Evolutionary conservation across 2,329 filamentous ascomycete genomes (phyloP).

Genomic region (Colletotrichum truncatum): DNA sequence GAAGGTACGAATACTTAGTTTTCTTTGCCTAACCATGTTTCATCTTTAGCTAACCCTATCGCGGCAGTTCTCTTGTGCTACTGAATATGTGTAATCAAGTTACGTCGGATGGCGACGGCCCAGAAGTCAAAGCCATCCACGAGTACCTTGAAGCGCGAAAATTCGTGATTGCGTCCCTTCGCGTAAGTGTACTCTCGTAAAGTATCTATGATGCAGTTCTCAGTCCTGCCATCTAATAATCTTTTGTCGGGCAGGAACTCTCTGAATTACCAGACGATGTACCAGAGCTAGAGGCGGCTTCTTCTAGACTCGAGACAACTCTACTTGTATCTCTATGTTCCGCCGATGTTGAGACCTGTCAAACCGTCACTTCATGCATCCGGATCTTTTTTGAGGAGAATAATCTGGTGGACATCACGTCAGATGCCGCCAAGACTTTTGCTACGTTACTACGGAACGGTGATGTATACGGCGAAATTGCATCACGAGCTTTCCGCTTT

Average conservation of each 20-base stretch:
- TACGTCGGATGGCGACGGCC: conserved; percentile 50
- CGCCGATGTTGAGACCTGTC: conserved; percentile 71
- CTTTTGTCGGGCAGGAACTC: conserved; percentile 54
- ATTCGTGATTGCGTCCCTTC: conserved; percentile 59
- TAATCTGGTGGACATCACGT: conserved; percentile 59
- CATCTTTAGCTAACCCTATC: conserved; percentile 33
- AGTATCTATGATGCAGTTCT: no score
- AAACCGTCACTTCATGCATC: conserved; percentile 70
- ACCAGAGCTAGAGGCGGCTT: conserved; percentile 61
- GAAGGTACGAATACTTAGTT: conserved; percentile 50
- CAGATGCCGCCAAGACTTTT: conserved; percentile 59
- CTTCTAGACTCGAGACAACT: conserved; percentile 67
- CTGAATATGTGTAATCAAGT: conserved; percentile 60
- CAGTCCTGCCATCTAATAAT: no score
- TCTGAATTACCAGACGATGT: conserved; percentile 63
- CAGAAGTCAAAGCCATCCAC: conserved; percentile 57
- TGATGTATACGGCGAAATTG: conserved; percentile 69
- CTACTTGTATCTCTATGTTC: conserved; percentile 73
- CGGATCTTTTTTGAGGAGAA: conserved; percentile 71
- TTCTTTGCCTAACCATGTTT: background rate
- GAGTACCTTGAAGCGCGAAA: conserved; percentile 66
- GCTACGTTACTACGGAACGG: conserved; percentile 67
- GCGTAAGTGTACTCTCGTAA: no score
- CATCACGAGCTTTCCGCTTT: conserved; percentile 71
- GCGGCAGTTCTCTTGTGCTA: conserved; percentile 51